These are phyloP conservation scores for Plenodomus biglobosus DNA, from an alignment of 2,329 filamentous ascomycete species.

Conservation along the genomic window DNA sequence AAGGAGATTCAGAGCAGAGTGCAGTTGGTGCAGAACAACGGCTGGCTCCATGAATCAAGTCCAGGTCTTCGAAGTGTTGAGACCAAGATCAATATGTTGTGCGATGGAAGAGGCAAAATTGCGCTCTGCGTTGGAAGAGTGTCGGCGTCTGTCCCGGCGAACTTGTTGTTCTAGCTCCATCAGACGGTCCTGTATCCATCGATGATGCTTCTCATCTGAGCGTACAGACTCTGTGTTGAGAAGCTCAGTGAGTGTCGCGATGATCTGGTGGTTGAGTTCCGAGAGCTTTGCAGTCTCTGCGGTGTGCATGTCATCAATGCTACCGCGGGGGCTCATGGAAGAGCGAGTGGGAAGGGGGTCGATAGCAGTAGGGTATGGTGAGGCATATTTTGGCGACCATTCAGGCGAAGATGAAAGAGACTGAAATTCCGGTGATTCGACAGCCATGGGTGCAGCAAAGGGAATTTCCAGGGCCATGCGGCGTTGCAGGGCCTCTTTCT, in stretches of 20 bases:
- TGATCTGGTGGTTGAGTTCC: slow-evolving; percentile 56
- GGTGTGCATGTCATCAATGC: slow-evolving; percentile 37
- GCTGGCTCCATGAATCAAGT: slow-evolving; percentile 6
- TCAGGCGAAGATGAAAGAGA: slow-evolving; percentile 40
- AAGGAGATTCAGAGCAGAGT: neutral
- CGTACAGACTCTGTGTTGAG: slow-evolving; percentile 56
- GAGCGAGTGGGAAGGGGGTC: slow-evolving; percentile 25
- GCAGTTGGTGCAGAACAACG: neutral
- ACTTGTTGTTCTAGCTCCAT: slow-evolving; percentile 58
- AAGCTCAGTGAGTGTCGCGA: slow-evolving; percentile 56
- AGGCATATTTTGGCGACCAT: slow-evolving; percentile 24
- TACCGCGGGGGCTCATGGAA: slow-evolving; percentile 18
- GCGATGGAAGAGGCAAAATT: slow-evolving; percentile 42
- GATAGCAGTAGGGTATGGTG: slow-evolving; percentile 27
- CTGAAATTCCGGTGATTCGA: slow-evolving; percentile 40
- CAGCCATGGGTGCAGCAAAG: slow-evolving; percentile 34
- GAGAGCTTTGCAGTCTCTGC: slow-evolving; percentile 51
- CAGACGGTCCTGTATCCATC: slow-evolving; percentile 55
- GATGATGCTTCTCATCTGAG: slow-evolving; percentile 48
- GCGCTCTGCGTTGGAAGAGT: slow-evolving; percentile 39
- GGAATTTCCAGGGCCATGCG: slow-evolving; percentile 44
- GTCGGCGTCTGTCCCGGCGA: slow-evolving; percentile 46
- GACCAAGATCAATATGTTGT: slow-evolving; percentile 36
- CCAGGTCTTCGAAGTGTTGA: slow-evolving; percentile 34
- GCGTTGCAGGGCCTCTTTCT: slow-evolving; percentile 46